Conservation (phyloP, 208 protist genomes). For the Acanthamoeba lenticulata region DNA sequence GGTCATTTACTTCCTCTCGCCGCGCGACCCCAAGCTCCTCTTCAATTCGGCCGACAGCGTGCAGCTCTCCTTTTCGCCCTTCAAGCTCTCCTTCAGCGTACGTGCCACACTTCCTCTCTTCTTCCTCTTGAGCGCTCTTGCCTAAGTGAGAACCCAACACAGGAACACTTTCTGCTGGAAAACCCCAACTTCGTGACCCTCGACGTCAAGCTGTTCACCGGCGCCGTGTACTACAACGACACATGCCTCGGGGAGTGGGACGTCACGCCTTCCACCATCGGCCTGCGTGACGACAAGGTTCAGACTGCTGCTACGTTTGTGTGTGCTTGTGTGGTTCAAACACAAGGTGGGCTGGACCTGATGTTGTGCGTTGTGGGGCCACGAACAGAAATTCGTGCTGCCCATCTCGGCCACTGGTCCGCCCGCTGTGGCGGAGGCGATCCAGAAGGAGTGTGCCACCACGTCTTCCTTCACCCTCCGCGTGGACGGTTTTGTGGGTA, state of each 20-base stretch:
- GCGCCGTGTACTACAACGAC: slow-evolving; percentile 39
- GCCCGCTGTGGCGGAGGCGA: neutral
- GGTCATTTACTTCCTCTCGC: slow-evolving; percentile 44
- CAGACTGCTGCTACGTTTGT: no score
- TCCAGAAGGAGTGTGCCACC: neutral
- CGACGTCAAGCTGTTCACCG: slow-evolving; percentile 36
- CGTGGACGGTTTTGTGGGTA: slow-evolving; percentile 32
- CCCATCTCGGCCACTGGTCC: neutral
- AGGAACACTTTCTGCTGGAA: slow-evolving; percentile 2
- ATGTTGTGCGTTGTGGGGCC: neutral
- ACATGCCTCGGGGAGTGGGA: neutral
- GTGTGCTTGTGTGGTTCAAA: no score
- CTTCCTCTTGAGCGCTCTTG: neutral
- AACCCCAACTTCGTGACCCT: slow-evolving; percentile 16
- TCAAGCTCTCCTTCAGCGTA: neutral
- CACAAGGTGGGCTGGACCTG: neutral
- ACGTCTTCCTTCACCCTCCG: neutral
- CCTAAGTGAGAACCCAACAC: neutral
- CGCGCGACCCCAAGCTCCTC: slow-evolving; percentile 6
- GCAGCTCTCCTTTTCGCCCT: neutral
- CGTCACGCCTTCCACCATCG: neutral
- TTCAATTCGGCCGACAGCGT: slow-evolving; percentile 14
- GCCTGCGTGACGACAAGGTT: slow-evolving; percentile 31
- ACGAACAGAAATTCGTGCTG: neutral
- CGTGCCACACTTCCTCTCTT: neutral